Conservation (phyloP, 805 yeast species). For the Blastobotrys peoriensis region DNA sequence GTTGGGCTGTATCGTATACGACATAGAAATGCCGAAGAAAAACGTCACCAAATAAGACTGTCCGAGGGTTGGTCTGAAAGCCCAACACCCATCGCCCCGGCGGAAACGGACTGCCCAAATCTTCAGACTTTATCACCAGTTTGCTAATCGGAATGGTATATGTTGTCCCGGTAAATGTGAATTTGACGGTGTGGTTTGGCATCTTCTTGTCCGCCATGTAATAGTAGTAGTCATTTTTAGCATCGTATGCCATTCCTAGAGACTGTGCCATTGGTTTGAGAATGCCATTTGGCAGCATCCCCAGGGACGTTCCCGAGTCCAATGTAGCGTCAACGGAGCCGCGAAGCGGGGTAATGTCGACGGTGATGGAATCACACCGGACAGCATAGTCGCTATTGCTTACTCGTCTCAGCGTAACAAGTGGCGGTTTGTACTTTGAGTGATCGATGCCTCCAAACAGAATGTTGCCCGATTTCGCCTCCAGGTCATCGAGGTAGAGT, state of each 20-base stretch:
- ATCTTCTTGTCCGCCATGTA: slow-evolving; percentile 1
- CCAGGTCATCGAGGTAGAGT: slow-evolving; percentile 44
- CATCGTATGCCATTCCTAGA: slow-evolving; percentile 6
- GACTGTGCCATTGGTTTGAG: slow-evolving; percentile 3
- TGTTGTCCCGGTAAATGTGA: slow-evolving; percentile 21
- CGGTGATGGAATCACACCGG: not conserved
- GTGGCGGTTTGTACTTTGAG: slow-evolving; percentile 21
- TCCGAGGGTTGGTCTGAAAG: slow-evolving; percentile 5
- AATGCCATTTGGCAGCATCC: slow-evolving; percentile 20
- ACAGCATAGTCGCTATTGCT: not conserved
- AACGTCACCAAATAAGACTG: slow-evolving; percentile 16
- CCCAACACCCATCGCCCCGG: slow-evolving; percentile 11
- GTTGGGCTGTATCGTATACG: slow-evolving; percentile 14
- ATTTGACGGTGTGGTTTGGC: slow-evolving; percentile 8
- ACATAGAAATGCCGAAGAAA: slow-evolving; percentile 18
- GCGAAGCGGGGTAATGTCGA: not conserved
- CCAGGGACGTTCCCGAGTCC: slow-evolving; percentile 4
- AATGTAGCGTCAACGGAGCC: slow-evolving; percentile 4
- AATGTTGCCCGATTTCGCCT: slow-evolving; percentile 21
- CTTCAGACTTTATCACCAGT: slow-evolving; percentile 14
- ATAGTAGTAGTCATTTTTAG: slow-evolving; percentile 8
- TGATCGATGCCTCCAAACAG: slow-evolving; percentile 49
- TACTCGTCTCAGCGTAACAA: not conserved
- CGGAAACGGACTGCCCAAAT: slow-evolving; percentile 10
- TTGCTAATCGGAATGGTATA: slow-evolving; percentile 21